Conservation (phyloP, 2,329 filamentous ascomycete genomes). For the Alternaria viburni region DNA sequence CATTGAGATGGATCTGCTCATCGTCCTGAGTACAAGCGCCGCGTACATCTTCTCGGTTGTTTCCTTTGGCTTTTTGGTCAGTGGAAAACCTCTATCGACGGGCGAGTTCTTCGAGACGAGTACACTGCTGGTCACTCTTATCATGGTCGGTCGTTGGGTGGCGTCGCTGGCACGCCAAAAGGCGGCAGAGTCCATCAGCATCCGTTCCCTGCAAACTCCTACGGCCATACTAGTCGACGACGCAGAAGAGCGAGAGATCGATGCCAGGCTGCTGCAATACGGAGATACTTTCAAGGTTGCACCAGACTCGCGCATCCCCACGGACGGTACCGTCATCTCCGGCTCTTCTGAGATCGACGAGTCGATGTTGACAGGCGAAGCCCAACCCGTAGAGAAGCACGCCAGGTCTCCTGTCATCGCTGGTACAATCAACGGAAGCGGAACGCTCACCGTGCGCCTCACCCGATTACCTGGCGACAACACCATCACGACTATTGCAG, state of each 20-base stretch:
- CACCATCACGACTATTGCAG: slow-evolving; percentile 72
- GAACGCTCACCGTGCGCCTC: slow-evolving; percentile 58
- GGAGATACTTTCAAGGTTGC: slow-evolving; percentile 70
- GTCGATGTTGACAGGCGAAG: slow-evolving; percentile 79
- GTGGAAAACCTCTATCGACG: slow-evolving; percentile 47
- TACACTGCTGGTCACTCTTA: slow-evolving; percentile 61
- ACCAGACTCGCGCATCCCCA: slow-evolving; percentile 66
- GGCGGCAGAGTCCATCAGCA: slow-evolving; percentile 58
- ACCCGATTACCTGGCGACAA: slow-evolving; percentile 71
- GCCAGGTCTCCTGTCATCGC: slow-evolving; percentile 65
- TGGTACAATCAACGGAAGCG: slow-evolving; percentile 65
- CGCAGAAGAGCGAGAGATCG: slow-evolving; percentile 60
- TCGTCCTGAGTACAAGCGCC: slow-evolving; percentile 5
- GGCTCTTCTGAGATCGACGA: slow-evolving; percentile 74
- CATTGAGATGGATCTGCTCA: slow-evolving; percentile 69
- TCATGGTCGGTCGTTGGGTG: slow-evolving; percentile 59
- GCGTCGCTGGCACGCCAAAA: slow-evolving; percentile 56
- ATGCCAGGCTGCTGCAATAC: slow-evolving; percentile 71
- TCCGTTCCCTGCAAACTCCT: slow-evolving; percentile 62
- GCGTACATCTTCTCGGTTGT: slow-evolving; percentile 45
- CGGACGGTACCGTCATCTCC: slow-evolving; percentile 70
- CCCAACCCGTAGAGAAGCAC: slow-evolving; percentile 63
- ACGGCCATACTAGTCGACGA: slow-evolving; percentile 59
- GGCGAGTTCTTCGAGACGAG: slow-evolving; percentile 63
- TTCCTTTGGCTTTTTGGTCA: slow-evolving; percentile 51